Evolutionary conservation across 2,329 filamentous ascomycete species (phyloP), one percentile per base, ranked within the genome.

Genomic region (Geoglossum cookeanum): DNA sequence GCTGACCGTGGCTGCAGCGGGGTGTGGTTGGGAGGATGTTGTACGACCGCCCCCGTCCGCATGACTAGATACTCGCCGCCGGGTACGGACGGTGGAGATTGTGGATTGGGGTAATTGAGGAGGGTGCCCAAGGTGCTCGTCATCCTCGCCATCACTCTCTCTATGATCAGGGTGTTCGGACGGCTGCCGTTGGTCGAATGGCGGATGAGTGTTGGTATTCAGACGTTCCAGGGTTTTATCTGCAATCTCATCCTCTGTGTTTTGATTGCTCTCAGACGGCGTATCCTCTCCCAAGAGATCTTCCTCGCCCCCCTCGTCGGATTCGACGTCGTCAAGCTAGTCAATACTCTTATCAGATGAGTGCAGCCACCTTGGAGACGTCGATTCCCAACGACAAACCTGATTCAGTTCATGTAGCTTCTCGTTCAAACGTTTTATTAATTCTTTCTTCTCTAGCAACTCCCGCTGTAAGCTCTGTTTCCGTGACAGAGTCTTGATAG

Each of bases 401-500:
- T 86, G 79, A 62, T 81, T 77, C 8, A 89, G 67, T 63, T 90
- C 85, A 59, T 80, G 73, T 60, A 91, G 68, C 42, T 83, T 74
- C 62, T 86, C 80, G 48, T 78, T 72, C 47, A 91, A 68, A 57
- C 78, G 73, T 63, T 86, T 84, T 55, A 89, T 74, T 4, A 79
- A 66, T 39, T 85, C 80, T 58, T 83, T 77, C 64, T 87, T 85
- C 48, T 71, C 70, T 59, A 78, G 75, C 35, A 91, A 72, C 60
- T 85, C 81, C 27, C 72, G 69, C 67, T 87, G 83, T 17, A 77
- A 66, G 58, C 83, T 77, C 60, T 80, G 74, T 62, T 80, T 78
- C 59, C 77, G 78, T 4, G 74, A 67, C 58, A 77, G 76, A 35
- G 77, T 71, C 65, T 82, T 82, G 60, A 81, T 70, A n/a, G 69